Evolutionary conservation across 305 asterid genomes (phyloP).

Genomic region (Galium porrigens): DNA sequence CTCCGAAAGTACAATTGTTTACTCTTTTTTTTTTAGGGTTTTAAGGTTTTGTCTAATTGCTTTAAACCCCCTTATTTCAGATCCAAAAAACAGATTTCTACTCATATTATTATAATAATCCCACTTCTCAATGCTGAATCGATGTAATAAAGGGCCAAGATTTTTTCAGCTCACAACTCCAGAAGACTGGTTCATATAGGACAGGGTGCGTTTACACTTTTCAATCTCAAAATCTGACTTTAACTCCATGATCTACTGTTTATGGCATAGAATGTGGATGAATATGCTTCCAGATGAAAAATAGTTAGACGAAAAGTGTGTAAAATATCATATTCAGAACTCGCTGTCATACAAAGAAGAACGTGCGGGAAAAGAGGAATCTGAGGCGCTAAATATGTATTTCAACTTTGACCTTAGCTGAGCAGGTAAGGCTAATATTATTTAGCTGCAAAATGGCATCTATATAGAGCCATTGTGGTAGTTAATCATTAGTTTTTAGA

Average conservation of each 20-base stretch:
- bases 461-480: neutral
- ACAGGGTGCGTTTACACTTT: neutral
- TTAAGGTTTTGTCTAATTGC: neutral
- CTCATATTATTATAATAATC: neutral
- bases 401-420: neutral
- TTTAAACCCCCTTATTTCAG: neutral
- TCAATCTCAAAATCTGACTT: neutral
- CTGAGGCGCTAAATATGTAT: neutral
- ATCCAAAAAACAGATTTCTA: neutral
- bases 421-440: neutral
- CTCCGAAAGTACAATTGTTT: neutral
- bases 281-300: neutral
- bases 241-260: neutral
- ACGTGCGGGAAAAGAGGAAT: neutral
- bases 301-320: neutral
- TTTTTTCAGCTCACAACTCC: neutral
- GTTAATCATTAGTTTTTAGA: neutral
- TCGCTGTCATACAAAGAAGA: neutral
- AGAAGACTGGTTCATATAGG: neutral
- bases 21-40: constrained; percentile 4
- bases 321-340: neutral
- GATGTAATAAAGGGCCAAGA: neutral
- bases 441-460: neutral
- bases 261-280: neutral
- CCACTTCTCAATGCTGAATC: neutral